A percentile compares a stretch with the other conserved stretches of the same genome.
Conservation (phyloP, 2,329 filamentous ascomycete species). For the Aspergillus nomiae region DNA sequence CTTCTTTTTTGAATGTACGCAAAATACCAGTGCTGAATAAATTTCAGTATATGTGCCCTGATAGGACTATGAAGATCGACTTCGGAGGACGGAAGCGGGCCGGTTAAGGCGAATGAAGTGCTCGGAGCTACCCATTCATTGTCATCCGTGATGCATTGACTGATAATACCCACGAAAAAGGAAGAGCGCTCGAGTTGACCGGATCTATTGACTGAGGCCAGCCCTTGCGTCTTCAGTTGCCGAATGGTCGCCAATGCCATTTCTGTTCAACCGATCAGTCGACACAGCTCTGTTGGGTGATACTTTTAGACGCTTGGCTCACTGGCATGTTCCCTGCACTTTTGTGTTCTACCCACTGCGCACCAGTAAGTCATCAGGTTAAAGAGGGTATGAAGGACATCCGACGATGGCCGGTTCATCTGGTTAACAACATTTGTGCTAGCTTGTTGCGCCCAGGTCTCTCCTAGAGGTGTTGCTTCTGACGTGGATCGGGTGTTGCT, state of each 20-base stretch:
- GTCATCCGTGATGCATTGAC: neutral
- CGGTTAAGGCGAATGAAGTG: neutral
- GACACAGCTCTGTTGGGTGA: neutral
- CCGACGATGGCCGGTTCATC: neutral
- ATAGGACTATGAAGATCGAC: neutral
- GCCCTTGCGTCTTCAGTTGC: neutral
- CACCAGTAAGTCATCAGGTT: neutral
- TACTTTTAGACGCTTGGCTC: neutral
- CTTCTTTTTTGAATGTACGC: too few relatives aligned
- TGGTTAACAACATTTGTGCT: neutral
- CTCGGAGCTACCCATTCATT: neutral
- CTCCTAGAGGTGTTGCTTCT: neutral
- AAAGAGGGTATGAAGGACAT: neutral
- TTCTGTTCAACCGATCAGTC: neutral
- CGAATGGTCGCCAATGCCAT: neutral
- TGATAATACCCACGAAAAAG: neutral
- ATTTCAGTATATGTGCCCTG: neutral
- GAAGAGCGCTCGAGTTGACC: neutral
- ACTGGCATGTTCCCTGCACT: neutral
- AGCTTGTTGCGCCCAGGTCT: neutral
- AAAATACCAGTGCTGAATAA: neutral
- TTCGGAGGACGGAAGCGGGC: neutral
- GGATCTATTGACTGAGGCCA: neutral
- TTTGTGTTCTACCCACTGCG: neutral
- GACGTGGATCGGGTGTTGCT: too few relatives aligned